Conservation (phyloP, 1,284 basidiomycete species). For the Malassezia furfur region DNA sequence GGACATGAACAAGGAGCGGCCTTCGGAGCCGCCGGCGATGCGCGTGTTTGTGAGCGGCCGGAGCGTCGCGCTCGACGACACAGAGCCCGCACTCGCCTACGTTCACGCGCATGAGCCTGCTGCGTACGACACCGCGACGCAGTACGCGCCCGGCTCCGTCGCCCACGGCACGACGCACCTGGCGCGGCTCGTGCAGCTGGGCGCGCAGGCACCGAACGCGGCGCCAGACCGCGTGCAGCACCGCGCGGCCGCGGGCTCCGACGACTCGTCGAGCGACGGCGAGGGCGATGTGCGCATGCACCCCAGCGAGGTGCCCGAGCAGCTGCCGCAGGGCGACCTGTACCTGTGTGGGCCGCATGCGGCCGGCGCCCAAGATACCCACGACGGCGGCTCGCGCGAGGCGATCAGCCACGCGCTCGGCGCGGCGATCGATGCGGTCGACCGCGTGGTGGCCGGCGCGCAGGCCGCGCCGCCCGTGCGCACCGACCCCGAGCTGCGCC, state of each 20-base stretch:
- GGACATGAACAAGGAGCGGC: conserved; percentile 10
- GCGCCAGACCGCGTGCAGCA: conserved; percentile 4
- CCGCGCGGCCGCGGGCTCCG: conserved; percentile 6
- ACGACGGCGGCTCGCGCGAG: conserved; percentile 34
- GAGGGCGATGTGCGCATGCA: conserved; percentile 35
- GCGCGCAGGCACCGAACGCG: conserved; percentile 2
- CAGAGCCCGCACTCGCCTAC: conserved; percentile 27
- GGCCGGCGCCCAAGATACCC: background rate
- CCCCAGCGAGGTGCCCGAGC: conserved; percentile 32
- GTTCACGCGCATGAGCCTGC: conserved; percentile 23
- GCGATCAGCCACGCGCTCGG: conserved; percentile 41
- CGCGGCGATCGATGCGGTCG: conserved; percentile 38
- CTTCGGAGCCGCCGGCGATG: background rate
- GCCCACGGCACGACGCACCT: background rate
- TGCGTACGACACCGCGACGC: conserved; percentile 8
- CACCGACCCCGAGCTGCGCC: background rate
- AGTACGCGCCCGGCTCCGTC: background rate
- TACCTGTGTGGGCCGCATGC: conserved; percentile 35
- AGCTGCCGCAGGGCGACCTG: conserved; percentile 40
- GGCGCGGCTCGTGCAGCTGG: conserved; percentile 2
- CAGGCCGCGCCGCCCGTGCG: background rate
- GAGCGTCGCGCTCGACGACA: conserved; percentile 24
- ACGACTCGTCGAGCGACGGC: conserved; percentile 23
- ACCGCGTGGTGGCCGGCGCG: conserved; percentile 28
- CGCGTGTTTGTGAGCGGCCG: conserved; percentile 22